Evolutionary conservation across 139 green algal species (phyloP), one percentile per base, ranked within the genome.

Genomic region (Chlamydomonas sp.): DNA sequence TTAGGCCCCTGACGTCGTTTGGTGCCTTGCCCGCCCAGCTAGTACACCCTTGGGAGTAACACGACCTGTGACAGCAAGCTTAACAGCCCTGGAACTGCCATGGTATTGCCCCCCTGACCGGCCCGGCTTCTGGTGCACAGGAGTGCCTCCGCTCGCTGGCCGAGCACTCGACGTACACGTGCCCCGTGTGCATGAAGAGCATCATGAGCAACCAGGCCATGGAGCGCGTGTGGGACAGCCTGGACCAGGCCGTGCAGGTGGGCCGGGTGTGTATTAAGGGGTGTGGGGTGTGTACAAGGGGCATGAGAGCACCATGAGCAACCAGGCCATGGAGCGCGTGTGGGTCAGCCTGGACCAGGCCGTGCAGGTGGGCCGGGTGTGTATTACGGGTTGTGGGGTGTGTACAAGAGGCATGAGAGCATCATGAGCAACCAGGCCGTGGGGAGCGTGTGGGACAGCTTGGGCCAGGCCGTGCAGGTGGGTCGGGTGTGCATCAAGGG

Each of bases 171-270:
- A 90, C 78, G 59, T 92, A 84, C 82, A 89, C 93, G 49, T 96
- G 94, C 87, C 93, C 94, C 18, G 66, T 91, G 64, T 98, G 96
- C 91, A 94, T 94, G 62, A 97, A 91, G 72, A 97, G 93, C 89
- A 96, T 94, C 89, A 96, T 97, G 91, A 85, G 75, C 15, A 77
- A 92, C 12, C 82, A 63, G 2, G 80, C 96, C 84, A 93, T 95
- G 86, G 78, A 79, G 5, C 31, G 57, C 4, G 77, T 94, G 76
- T 98, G 96, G 96, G 76, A 63, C 20, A 71, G 85, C 4, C 76
- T 98, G 49, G 96, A 98, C 84, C 61, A 74, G 16, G 81, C 74
- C 9, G 77, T 92, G 76, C 10, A 68, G 8, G 83, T 88, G 83
- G 3, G 81, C 18, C 14, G 12, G 61, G 17, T 7, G n/a, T 15